Conservation (phyloP, 345 rosid species). For the Excoecaria cochinchinensis region DNA sequence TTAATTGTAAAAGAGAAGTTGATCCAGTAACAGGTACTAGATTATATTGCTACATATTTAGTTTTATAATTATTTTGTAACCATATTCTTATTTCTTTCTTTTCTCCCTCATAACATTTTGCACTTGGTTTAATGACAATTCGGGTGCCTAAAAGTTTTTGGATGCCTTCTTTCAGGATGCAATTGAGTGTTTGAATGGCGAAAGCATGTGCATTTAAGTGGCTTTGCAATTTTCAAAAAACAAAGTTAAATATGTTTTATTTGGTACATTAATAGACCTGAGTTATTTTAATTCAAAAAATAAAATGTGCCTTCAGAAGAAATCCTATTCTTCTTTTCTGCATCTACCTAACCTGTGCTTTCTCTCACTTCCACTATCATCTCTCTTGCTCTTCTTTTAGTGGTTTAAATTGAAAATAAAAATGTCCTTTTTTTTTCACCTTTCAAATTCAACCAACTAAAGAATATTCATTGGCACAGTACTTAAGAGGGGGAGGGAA, state of each 20-base stretch:
- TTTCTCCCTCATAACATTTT: constrained; percentile 1
- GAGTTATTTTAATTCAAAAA: too few species aligned
- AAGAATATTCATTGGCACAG: too few species aligned
- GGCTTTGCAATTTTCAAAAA: neutral
- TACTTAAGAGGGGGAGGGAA: too few species aligned
- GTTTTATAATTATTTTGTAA: neutral
- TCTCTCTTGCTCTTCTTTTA: too few species aligned
- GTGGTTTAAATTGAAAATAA: too few species aligned
- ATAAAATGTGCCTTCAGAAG: too few species aligned
- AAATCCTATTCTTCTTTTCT: too few species aligned
- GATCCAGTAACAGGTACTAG: constrained; percentile 50
- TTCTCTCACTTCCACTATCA: too few species aligned
- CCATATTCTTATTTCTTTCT: neutral
- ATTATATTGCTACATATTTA: constrained; percentile 6
- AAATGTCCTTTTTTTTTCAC: too few species aligned
- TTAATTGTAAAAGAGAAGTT: constrained; percentile 28
- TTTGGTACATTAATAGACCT: too few species aligned
- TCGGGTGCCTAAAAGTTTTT: neutral
- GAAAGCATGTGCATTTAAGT: neutral
- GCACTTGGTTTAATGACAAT: neutral
- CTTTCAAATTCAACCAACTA: too few species aligned
- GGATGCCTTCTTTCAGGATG: neutral
- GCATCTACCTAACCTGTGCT: too few species aligned
- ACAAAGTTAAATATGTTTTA: neutral
- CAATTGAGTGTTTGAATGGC: neutral